Percentiles rank a stretch among this genome's conserved stretches.
phyloP scores from a whole-genome alignment of 2,329 filamentous ascomycete genomes.

The Neopestalotiopsis rosae region DNA sequence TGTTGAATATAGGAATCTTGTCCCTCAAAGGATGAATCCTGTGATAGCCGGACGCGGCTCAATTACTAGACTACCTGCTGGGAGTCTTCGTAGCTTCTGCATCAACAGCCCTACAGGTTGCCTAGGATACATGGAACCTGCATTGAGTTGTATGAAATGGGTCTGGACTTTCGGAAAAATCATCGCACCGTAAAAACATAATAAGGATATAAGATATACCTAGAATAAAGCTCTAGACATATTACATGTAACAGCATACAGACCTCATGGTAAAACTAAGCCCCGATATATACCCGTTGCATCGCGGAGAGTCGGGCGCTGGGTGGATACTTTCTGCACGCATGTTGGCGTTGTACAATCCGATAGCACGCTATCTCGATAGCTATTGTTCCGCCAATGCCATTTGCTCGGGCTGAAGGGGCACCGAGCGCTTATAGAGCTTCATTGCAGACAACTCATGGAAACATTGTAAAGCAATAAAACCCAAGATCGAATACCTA shows the following conservation, averaged over 20 bases:
- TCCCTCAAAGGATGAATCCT: no score
- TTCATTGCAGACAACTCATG: background rate
- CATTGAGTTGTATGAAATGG: no score
- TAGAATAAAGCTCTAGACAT: no score
- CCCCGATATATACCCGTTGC: background rate
- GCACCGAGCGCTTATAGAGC: background rate
- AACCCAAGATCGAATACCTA: background rate
- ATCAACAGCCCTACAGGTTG: no score
- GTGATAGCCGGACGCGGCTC: no score
- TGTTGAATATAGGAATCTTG: no score
- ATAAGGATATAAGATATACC: no score
- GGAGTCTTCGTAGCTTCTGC: no score
- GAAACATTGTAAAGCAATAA: background rate
- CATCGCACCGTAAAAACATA: no score
- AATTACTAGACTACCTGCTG: no score
- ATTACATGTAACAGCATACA: background rate
- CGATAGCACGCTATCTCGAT: background rate
- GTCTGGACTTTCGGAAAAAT: no score
- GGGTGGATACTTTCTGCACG: background rate
- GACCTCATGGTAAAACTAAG: background rate
- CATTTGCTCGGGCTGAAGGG: constrained; percentile 1
- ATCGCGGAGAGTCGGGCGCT: background rate
- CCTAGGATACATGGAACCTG: no score
- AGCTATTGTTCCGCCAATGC: constrained; percentile 1
- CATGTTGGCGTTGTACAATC: background rate